phyloP scores from a whole-genome alignment of 2,329 filamentous ascomycete genomes.

The Exophiala sp. region DNA sequence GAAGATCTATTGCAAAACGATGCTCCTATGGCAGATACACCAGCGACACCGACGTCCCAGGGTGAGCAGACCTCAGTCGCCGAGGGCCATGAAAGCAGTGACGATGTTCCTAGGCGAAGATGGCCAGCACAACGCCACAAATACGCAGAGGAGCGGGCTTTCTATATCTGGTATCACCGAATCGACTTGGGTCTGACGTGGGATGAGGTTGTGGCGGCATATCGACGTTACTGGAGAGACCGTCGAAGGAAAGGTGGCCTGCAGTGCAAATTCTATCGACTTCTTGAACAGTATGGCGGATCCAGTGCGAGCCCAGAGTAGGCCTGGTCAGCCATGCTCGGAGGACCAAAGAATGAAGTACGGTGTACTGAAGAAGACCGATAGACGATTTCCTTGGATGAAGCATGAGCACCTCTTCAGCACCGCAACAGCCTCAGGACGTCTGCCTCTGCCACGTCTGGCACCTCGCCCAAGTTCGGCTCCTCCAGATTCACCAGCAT shows the following conservation, averaged over 20 bases:
- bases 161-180: constrained; percentile 50
- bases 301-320: constrained; percentile 42
- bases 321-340: constrained; percentile 6
- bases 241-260: constrained; percentile 44
- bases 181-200: constrained; percentile 46
- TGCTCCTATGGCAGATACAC: background rate
- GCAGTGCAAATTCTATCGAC: constrained; percentile 50
- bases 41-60: no score
- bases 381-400: constrained; percentile 34
- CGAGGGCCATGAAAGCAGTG: no score
- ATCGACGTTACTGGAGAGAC: constrained; percentile 42
- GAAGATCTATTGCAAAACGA: background rate
- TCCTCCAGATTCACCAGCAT: no score
- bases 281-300: constrained; percentile 45
- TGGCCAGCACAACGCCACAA: constrained; percentile 28
- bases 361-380: constrained; percentile 40
- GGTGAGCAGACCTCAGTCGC: no score
- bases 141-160: constrained; percentile 47
- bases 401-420: background rate
- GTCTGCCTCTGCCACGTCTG: no score
- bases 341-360: constrained; percentile 33
- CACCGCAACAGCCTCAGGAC: no score
- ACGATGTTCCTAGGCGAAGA: no score
- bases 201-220: constrained; percentile 44
- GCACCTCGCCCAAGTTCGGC: no score